phyloP scores from a whole-genome alignment of 176 grass and related monocot genomes.

The Oryza glaberrima region DNA sequence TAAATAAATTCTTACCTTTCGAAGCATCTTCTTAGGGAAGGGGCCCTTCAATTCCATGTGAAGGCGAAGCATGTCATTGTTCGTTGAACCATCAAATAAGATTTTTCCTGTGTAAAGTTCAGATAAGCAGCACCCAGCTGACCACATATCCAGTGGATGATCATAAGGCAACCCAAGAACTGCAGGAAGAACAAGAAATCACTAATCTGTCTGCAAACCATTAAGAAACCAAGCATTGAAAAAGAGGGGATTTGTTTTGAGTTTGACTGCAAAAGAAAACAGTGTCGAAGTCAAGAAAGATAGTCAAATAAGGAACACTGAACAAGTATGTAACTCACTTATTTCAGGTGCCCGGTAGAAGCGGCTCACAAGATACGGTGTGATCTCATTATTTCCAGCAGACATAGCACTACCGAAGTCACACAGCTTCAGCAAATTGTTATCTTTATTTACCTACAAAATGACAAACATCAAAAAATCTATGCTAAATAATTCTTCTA shows the following conservation, averaged over 20 bases:
- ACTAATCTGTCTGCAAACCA: not conserved
- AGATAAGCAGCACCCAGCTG: slow-evolving; percentile 94
- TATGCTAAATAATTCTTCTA: not conserved
- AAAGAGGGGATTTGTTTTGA: not conserved
- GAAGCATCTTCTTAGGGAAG: slow-evolving; percentile 99
- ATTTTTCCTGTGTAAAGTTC: slow-evolving; percentile 97
- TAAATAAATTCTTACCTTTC: slow-evolving; percentile 62
- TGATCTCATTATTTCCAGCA: slow-evolving; percentile 98
- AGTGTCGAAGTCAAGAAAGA: not conserved
- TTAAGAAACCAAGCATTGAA: not conserved
- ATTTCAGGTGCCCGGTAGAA: slow-evolving; percentile 99
- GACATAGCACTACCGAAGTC: slow-evolving; percentile 99
- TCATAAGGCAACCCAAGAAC: slow-evolving; percentile 98
- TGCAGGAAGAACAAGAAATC: slow-evolving; percentile 39
- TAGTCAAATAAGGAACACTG: not conserved
- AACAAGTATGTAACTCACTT: slow-evolving; percentile 61
- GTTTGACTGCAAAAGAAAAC: not conserved
- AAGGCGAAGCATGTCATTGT: slow-evolving; percentile 97
- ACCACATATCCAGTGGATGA: slow-evolving; percentile 97
- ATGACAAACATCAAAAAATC: not conserved
- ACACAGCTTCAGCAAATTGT: slow-evolving; percentile 94
- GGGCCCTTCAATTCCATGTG: slow-evolving; percentile 95
- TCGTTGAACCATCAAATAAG: slow-evolving; percentile 85
- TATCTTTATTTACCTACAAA: slow-evolving; percentile 89
- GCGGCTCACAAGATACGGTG: slow-evolving; percentile 95